phyloP scores from a whole-genome alignment of 2,329 filamentous ascomycete genomes.

The Septoria linicola region DNA sequence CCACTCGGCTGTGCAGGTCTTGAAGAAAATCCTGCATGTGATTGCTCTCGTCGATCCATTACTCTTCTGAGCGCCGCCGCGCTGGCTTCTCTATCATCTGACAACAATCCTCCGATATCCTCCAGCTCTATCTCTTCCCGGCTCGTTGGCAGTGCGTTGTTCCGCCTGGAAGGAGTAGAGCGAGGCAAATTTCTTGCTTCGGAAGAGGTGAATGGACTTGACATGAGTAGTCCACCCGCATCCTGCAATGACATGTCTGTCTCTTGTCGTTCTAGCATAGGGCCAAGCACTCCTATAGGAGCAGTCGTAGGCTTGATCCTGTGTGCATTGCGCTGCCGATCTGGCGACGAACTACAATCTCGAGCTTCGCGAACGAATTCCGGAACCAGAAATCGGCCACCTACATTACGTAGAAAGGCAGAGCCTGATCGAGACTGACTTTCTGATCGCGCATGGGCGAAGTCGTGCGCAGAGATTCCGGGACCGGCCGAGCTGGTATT shows the following conservation, averaged over 20 bases:
- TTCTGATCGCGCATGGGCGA: conserved; percentile 34
- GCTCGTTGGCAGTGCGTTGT: background rate
- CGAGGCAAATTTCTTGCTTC: background rate
- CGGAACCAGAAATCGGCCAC: conserved; percentile 29
- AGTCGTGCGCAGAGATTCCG: conserved; percentile 43
- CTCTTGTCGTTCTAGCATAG: conserved; percentile 32
- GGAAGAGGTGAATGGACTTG: conserved; percentile 3
- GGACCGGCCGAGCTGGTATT: conserved; percentile 59
- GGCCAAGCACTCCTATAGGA: conserved; percentile 31
- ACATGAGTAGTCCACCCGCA: conserved; percentile 33
- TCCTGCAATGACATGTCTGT: conserved; percentile 36
- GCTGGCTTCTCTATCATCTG: conserved; percentile 15
- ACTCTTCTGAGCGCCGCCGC: conserved; percentile 19
- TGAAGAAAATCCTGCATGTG: background rate
- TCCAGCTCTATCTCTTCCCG: conserved; percentile 23
- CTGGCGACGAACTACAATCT: conserved; percentile 10
- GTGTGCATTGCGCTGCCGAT: conserved; percentile 17
- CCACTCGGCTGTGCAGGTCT: conserved; percentile 1
- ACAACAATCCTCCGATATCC: conserved; percentile 25
- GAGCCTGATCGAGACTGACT: conserved; percentile 32
- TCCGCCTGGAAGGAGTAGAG: background rate
- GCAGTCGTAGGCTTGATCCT: conserved; percentile 16
- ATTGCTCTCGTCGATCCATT: conserved; percentile 7
- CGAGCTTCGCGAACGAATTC: conserved; percentile 13
- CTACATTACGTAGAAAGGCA: conserved; percentile 36